Percentiles rank a stretch among this genome's conserved stretches.
phyloP scores from a whole-genome alignment of 1,284 basidiomycete genomes.

The Wolfiporia cocos region DNA sequence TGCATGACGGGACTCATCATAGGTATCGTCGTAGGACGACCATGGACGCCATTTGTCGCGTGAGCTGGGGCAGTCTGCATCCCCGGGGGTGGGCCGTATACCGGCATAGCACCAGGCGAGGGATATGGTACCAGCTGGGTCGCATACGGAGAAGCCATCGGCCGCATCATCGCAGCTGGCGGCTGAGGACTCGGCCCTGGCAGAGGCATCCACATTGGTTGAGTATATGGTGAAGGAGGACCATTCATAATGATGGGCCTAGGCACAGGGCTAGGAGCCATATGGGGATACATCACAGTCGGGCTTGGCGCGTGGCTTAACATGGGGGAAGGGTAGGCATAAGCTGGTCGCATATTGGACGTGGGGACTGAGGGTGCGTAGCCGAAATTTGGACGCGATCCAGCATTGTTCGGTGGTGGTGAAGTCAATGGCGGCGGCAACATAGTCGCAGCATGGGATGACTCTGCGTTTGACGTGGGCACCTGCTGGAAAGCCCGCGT shows the following conservation, averaged over 20 bases:
- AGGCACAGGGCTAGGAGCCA: slow-evolving; percentile 56
- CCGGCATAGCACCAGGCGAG: slow-evolving; percentile 37
- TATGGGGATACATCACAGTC: slow-evolving; percentile 52
- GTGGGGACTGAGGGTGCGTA: slow-evolving; percentile 31
- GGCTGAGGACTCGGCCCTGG: slow-evolving; percentile 39
- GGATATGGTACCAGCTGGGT: slow-evolving; percentile 59
- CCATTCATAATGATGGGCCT: slow-evolving; percentile 54
- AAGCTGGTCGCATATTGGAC: slow-evolving; percentile 43
- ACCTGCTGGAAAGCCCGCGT: slow-evolving; percentile 81
- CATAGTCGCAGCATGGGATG: slow-evolving; percentile 36
- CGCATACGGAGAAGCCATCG: slow-evolving; percentile 57
- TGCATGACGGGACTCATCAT: slow-evolving; percentile 67
- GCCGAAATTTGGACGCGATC: slow-evolving; percentile 28
- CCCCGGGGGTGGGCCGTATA: slow-evolving; percentile 40
- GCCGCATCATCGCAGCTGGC: slow-evolving; percentile 46
- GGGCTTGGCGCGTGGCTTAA: slow-evolving; percentile 63
- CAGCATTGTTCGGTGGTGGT: slow-evolving; percentile 34
- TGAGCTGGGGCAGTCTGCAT: slow-evolving; percentile 38
- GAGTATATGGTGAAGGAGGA: slow-evolving; percentile 50
- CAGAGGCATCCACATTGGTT: slow-evolving; percentile 62
- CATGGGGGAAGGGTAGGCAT: slow-evolving; percentile 61
- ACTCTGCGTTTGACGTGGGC: slow-evolving; percentile 43
- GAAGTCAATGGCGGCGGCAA: slow-evolving; percentile 38
- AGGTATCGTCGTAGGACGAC: slow-evolving; percentile 39
- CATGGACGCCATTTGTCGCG: slow-evolving; percentile 34